phyloP scores from a whole-genome alignment of 2,329 filamentous ascomycete genomes.

The Trichoderma sp. region DNA sequence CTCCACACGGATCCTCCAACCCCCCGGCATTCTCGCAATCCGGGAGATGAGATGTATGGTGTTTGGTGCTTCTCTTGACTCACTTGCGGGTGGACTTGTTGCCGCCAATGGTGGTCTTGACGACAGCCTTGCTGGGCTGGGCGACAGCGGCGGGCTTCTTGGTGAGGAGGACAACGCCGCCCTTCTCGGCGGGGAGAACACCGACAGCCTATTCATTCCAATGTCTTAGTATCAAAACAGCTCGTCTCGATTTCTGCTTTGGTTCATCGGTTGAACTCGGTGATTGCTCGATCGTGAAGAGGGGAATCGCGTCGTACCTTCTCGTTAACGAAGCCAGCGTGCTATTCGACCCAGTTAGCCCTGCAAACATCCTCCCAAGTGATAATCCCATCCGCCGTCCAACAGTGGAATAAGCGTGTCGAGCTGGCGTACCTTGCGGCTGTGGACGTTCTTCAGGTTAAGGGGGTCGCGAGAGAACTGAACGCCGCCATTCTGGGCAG shows the following conservation, averaged over 20 bases:
- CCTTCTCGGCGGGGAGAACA: constrained; percentile 73
- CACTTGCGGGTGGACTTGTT: constrained; percentile 74
- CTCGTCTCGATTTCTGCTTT: background rate
- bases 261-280: background rate
- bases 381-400: background rate
- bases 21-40: too few species aligned
- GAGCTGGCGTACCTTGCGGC: constrained; percentile 70
- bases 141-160: constrained; percentile 77
- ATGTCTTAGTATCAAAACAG: constrained; percentile 6
- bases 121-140: constrained; percentile 70
- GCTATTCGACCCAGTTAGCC: constrained; percentile 56
- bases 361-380: background rate
- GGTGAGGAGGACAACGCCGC: constrained; percentile 76
- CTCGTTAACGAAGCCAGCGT: constrained; percentile 90
- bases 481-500: constrained; percentile 71
- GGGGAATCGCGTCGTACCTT: constrained; percentile 63
- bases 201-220: constrained; percentile 69
- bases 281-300: background rate
- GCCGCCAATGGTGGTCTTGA: constrained; percentile 69
- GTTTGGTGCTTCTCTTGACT: constrained; percentile 32
- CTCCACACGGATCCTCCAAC: background rate
- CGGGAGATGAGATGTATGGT: too few species aligned
- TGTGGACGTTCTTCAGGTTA: constrained; percentile 90
- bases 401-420: background rate
- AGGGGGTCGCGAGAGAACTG: constrained; percentile 94